Conservation (phyloP, 345 rosid genomes). For the Linum lewisii region DNA sequence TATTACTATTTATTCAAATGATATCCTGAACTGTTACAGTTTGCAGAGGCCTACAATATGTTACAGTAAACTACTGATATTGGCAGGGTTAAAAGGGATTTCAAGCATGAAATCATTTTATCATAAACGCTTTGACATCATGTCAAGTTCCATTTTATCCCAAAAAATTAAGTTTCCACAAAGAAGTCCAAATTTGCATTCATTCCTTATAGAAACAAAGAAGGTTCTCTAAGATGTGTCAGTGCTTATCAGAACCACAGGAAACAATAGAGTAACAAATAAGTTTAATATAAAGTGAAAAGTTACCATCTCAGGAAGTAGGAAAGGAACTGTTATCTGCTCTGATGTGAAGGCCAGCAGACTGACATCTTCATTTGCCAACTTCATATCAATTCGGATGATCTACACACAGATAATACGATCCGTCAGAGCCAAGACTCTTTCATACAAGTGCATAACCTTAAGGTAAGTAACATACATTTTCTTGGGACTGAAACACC, state of each 20-base stretch:
- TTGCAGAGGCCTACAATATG: too few species aligned
- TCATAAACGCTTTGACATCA: background rate
- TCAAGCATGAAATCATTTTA: background rate
- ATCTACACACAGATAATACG: conserved; percentile 38
- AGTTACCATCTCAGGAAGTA: conserved; percentile 97
- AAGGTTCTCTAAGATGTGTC: too few species aligned
- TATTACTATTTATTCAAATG: background rate
- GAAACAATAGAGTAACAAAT: conserved; percentile 2
- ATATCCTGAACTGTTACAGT: too few species aligned
- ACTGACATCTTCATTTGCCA: conserved; percentile 96
- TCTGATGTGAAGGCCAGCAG: conserved; percentile 92
- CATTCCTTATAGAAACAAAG: too few species aligned
- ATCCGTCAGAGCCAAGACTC: conserved; percentile 8
- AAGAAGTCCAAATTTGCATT: background rate
- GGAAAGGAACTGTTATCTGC: conserved; percentile 89
- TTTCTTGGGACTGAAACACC: conserved; percentile 87
- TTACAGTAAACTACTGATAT: background rate
- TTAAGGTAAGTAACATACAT: conserved; percentile 34
- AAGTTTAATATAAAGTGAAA: background rate
- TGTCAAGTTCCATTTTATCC: background rate
- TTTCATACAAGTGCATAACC: conserved; percentile 1
- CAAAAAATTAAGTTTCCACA: background rate
- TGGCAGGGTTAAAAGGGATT: background rate
- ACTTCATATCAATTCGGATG: conserved; percentile 88
- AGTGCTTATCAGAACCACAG: too few species aligned